Conservation (phyloP, 805 yeast species). For the Yarrowia bubula region DNA sequence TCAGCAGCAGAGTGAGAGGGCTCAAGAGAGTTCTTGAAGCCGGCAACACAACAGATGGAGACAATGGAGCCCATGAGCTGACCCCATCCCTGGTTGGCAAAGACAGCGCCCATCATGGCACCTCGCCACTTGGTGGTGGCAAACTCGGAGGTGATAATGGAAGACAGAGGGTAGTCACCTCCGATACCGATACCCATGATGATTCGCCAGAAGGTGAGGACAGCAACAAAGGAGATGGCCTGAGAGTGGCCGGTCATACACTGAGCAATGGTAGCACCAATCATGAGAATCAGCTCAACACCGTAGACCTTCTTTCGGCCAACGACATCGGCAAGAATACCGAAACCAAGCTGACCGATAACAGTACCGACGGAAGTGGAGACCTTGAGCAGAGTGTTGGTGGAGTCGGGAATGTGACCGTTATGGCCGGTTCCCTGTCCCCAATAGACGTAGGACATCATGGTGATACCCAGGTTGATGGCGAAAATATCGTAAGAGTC, state of each 20-base stretch:
- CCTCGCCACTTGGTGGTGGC: conserved; percentile 97
- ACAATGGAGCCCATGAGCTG: conserved; percentile 86
- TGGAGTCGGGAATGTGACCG: conserved; percentile 62
- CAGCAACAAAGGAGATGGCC: conserved; percentile 70
- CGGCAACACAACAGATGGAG: conserved; percentile 72
- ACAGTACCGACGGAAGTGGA: conserved; percentile 94
- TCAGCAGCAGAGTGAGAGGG: conserved; percentile 53
- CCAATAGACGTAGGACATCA: conserved; percentile 80
- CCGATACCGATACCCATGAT: conserved; percentile 95
- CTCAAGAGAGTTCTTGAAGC: conserved; percentile 62
- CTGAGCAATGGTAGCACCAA: conserved; percentile 74
- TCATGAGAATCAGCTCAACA: conserved; percentile 79
- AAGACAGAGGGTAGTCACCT: conserved; percentile 93
- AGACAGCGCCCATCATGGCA: conserved; percentile 94
- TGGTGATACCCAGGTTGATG: conserved; percentile 75
- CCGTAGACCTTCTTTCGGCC: conserved; percentile 92
- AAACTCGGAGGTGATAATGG: conserved; percentile 90
- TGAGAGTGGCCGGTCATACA: conserved; percentile 69
- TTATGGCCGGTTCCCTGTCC: conserved; percentile 41
- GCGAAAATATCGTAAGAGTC: conserved; percentile 93
- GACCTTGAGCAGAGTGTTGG: conserved; percentile 73
- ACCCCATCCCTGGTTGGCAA: conserved; percentile 97
- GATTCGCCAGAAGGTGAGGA: conserved; percentile 74
- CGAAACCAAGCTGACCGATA: conserved; percentile 84
- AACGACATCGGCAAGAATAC: conserved; percentile 71